Evolutionary conservation across 192 early-diverging fungal genomes (phyloP).

Genomic region (Backusella australiensis): DNA sequence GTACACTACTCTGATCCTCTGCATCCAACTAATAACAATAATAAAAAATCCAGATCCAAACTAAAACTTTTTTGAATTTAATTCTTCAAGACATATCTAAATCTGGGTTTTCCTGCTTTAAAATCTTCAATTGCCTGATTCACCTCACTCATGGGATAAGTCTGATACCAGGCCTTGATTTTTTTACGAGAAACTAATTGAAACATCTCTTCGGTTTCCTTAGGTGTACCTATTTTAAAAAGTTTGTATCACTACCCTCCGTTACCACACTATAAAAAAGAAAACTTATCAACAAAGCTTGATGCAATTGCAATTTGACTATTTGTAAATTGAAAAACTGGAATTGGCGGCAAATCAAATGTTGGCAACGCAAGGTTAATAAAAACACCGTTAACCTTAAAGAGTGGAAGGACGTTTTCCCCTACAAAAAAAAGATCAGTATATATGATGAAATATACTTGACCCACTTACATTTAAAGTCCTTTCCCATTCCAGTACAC

Average conservation of each 20-base stretch:
- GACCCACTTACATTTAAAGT: neutral
- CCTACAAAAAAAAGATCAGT: neutral
- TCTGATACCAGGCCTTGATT: constrained; percentile 52
- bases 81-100: constrained; percentile 70
- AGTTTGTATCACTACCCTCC: neutral
- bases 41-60: too few species aligned
- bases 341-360: too few species aligned
- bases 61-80: neutral
- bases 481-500: neutral
- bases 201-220: constrained; percentile 55
- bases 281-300: neutral
- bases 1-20: too few species aligned
- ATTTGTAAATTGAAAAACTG: too few species aligned
- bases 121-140: constrained; percentile 58
- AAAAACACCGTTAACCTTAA: neutral
- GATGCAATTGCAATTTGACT: neutral
- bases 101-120: constrained; percentile 34
- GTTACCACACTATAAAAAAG: too few species aligned
- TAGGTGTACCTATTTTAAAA: constrained; percentile 49
- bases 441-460: too few species aligned
- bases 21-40: too few species aligned
- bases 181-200: constrained; percentile 54
- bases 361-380: neutral
- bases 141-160: constrained; percentile 56
- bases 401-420: neutral